A percentile compares a stretch with the other conserved stretches of the same genome.
Conservation (phyloP, 164 flowering plant genomes). For the Berberis thunbergii region DNA sequence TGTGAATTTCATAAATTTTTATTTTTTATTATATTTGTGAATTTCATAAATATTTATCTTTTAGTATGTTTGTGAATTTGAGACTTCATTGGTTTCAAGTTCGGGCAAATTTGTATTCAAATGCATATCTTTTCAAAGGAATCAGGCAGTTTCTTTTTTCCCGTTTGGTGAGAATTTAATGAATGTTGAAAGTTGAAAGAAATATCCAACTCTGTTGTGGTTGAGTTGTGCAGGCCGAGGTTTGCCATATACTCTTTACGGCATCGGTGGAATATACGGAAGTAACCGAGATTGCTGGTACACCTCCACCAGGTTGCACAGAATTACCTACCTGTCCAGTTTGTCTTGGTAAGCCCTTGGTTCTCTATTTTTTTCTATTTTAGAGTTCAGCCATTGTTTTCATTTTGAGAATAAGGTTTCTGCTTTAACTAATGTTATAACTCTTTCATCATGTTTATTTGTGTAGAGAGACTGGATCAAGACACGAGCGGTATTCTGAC, state of each 20-base stretch:
- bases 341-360: constrained; percentile 61
- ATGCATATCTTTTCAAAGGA: no score
- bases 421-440: neutral
- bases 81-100: no score
- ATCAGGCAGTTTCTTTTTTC: no score
- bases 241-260: constrained; percentile 66
- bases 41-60: no score
- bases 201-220: neutral
- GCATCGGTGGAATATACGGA: constrained; percentile 57
- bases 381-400: neutral
- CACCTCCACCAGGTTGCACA: constrained; percentile 58
- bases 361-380: neutral
- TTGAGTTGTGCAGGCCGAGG: constrained; percentile 53
- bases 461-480: constrained; percentile 84
- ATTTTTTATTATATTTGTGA: no score
- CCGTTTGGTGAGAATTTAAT: no score
- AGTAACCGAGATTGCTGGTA: constrained; percentile 42
- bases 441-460: neutral
- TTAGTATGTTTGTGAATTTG: no score
- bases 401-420: neutral
- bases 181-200: no score
- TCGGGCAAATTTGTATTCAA: no score
- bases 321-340: constrained; percentile 91
- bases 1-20: no score
- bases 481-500: constrained; percentile 82